Percentiles rank a stretch among this genome's conserved stretches.
Evolutionary conservation across 306 rosid species (phyloP).

Genomic region (Rosa rugosa): DNA sequence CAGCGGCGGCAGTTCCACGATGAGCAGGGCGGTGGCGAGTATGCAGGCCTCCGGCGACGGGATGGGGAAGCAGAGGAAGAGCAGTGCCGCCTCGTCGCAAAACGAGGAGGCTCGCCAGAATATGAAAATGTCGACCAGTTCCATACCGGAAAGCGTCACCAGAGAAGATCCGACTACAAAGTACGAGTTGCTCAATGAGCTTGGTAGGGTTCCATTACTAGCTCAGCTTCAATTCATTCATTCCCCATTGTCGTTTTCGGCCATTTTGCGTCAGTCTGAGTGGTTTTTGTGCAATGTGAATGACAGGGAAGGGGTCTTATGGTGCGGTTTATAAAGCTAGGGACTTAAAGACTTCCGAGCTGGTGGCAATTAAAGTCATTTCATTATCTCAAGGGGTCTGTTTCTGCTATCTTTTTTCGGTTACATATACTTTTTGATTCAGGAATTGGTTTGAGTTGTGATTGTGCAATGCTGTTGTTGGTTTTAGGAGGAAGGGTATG

Average conservation of each 20-base stretch:
- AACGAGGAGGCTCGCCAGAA: conserved; percentile 60
- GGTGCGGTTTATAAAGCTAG: conserved; percentile 98
- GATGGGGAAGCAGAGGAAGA: conserved; percentile 73
- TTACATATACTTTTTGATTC: neutral
- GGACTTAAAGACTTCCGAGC: conserved; percentile 82
- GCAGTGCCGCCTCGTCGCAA: conserved; percentile 57
- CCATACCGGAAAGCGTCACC: conserved; percentile 86
- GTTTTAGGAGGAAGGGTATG: conserved; percentile 94
- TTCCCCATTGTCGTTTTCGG: no score
- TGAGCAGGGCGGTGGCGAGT: conserved; percentile 92
- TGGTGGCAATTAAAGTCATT: conserved; percentile 95
- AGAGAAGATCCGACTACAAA: conserved; percentile 87
- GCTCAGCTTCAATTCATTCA: conserved; percentile 8
- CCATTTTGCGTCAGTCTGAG: neutral
- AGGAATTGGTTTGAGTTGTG: conserved; percentile 20
- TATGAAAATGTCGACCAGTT: conserved; percentile 75
- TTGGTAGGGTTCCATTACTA: conserved; percentile 50
- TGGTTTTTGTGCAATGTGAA: conserved; percentile 2
- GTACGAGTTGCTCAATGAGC: conserved; percentile 95
- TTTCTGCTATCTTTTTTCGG: conserved; percentile 3
- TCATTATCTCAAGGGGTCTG: conserved; percentile 90
- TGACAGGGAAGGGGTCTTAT: conserved; percentile 94
- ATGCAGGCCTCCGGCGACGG: conserved; percentile 86
- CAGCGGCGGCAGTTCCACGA: conserved; percentile 45
- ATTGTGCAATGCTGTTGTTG: conserved; percentile 19